Conservation (phyloP, 495 filamentous ascomycete genomes). For the Physcia stellaris region DNA sequence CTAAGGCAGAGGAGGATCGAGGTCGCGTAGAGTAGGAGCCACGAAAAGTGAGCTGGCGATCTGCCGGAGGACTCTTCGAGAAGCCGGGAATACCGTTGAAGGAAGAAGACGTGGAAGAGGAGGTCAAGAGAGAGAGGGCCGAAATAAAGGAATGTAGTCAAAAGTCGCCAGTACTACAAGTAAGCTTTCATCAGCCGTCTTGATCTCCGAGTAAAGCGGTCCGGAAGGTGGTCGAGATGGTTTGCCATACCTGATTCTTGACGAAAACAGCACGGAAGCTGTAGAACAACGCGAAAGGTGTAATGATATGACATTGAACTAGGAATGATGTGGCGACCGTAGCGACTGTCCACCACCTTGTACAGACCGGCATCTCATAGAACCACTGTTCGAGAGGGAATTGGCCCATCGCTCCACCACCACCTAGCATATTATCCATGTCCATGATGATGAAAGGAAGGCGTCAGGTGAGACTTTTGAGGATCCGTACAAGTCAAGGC, state of each 20-base stretch:
- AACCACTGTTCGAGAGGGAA: slow-evolving; percentile 94
- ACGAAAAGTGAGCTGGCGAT: slow-evolving; percentile 85
- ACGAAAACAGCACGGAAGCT: slow-evolving; percentile 83
- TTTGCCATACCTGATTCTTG: slow-evolving; percentile 67
- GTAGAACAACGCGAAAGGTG: slow-evolving; percentile 91
- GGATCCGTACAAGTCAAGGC: no score
- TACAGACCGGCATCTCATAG: slow-evolving; percentile 93
- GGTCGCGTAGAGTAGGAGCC: slow-evolving; percentile 78
- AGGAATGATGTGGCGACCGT: slow-evolving; percentile 79
- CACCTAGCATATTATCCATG: slow-evolving; percentile 58
- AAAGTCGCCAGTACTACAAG: slow-evolving; percentile 93
- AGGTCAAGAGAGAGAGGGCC: slow-evolving; percentile 88
- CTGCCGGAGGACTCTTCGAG: slow-evolving; percentile 86
- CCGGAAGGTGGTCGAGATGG: neutral
- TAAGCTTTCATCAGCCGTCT: no score
- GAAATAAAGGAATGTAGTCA: slow-evolving; percentile 95
- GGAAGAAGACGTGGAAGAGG: slow-evolving; percentile 97
- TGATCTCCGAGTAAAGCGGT: no score
- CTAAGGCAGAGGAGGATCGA: slow-evolving; percentile 64
- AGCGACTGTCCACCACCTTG: slow-evolving; percentile 89
- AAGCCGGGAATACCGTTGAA: slow-evolving; percentile 89
- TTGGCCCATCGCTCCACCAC: slow-evolving; percentile 43
- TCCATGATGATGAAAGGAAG: no score
- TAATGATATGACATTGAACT: slow-evolving; percentile 83
- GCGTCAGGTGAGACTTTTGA: no score